These are phyloP conservation scores for Thamnidium elegans DNA, from an alignment of 192 early-diverging fungal species.

Conservation along the genomic window DNA sequence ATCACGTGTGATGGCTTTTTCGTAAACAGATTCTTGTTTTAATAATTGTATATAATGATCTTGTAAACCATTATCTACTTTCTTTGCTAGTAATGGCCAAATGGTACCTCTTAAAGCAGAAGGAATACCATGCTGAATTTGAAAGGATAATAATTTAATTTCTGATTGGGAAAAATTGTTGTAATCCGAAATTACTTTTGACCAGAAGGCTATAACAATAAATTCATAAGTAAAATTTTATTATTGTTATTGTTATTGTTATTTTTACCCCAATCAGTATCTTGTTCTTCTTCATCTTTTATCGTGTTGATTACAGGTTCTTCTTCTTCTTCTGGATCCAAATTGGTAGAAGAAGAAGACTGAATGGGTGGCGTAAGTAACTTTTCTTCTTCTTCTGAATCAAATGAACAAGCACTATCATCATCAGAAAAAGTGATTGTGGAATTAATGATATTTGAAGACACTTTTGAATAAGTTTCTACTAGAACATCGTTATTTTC, in stretches of 20 bases:
- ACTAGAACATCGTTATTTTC: too few relatives aligned
- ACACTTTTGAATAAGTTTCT: too few relatives aligned
- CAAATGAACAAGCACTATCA: slow-evolving; percentile 12
- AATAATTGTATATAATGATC: slow-evolving; percentile 70
- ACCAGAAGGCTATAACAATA: slow-evolving; percentile 96
- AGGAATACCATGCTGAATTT: slow-evolving; percentile 88
- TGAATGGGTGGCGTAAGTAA: slow-evolving; percentile 11
- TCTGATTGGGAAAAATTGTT: slow-evolving; percentile 72
- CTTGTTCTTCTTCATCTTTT: slow-evolving; percentile 8
- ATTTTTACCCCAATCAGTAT: slow-evolving; percentile 78
- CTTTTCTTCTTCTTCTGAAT: slow-evolving; percentile 14
- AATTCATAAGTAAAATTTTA: too few relatives aligned
- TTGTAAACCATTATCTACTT: slow-evolving; percentile 75
- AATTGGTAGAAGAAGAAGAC: background rate
- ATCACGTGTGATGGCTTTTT: slow-evolving; percentile 91
- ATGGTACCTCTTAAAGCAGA: slow-evolving; percentile 86
- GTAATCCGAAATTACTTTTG: slow-evolving; percentile 85
- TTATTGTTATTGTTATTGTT: slow-evolving; percentile 3
- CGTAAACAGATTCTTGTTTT: slow-evolving; percentile 61
- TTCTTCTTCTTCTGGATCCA: too few relatives aligned
- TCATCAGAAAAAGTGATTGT: slow-evolving; percentile 6
- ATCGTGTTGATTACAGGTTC: background rate
- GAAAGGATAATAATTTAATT: slow-evolving; percentile 68
- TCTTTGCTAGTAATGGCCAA: slow-evolving; percentile 88
- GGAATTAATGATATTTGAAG: background rate